Conservation (phyloP, 768 basidiomycete genomes). For the Chalciporus sphaerocephalus region DNA sequence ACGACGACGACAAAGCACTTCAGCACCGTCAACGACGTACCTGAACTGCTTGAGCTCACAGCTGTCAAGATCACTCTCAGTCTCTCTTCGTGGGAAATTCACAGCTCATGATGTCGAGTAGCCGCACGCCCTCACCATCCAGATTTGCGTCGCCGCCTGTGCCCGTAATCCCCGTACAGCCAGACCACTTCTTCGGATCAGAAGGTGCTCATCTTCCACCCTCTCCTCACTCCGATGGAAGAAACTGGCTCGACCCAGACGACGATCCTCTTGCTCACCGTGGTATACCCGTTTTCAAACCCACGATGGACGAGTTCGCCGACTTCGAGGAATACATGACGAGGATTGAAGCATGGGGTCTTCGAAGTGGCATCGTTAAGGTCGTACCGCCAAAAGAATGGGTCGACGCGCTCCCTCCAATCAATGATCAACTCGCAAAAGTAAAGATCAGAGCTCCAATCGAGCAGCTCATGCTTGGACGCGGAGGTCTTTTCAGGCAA, state of each 20-base stretch:
- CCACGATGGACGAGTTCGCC: slow-evolving; percentile 84
- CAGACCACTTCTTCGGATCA: slow-evolving; percentile 78
- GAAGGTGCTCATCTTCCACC: slow-evolving; percentile 44
- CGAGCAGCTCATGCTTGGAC: slow-evolving; percentile 88
- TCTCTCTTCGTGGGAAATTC: slow-evolving; percentile 9
- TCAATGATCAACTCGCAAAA: slow-evolving; percentile 62
- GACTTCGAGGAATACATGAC: slow-evolving; percentile 92
- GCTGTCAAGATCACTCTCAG: background rate
- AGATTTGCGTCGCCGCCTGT: slow-evolving; percentile 44
- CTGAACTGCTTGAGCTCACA: background rate
- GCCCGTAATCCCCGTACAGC: slow-evolving; percentile 55
- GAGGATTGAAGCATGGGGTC: slow-evolving; percentile 85
- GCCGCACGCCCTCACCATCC: slow-evolving; percentile 33
- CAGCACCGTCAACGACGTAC: background rate
- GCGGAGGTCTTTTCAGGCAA: slow-evolving; percentile 81
- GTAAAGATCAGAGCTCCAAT: slow-evolving; percentile 88
- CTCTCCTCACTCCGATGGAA: slow-evolving; percentile 60
- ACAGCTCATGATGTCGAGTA: slow-evolving; percentile 19
- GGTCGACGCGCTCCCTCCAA: slow-evolving; percentile 67
- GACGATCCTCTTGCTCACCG: slow-evolving; percentile 79
- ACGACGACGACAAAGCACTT: slow-evolving; percentile 11
- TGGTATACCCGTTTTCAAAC: slow-evolving; percentile 96
- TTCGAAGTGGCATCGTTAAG: slow-evolving; percentile 88
- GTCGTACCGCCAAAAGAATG: slow-evolving; percentile 94
- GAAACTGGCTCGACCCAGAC: slow-evolving; percentile 67